Percentiles rank a stretch among this genome's conserved stretches.
Evolutionary conservation across 2,329 filamentous ascomycete species (phyloP).

Genomic region (Lasiodiplodia hormozganensis): DNA sequence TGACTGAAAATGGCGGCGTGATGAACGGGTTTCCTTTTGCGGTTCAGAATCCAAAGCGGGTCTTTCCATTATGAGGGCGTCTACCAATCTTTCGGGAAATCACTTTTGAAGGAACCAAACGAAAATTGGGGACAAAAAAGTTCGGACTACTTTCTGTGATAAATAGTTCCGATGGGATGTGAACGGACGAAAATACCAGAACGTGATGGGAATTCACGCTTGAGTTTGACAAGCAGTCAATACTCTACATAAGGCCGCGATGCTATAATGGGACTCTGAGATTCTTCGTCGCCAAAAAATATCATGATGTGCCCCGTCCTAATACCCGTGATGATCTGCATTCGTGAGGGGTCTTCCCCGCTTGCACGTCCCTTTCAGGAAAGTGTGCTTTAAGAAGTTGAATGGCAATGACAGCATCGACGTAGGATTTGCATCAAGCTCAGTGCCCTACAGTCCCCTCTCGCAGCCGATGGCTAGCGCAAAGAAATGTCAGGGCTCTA

Average conservation of each 20-base stretch:
- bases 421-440: not conserved
- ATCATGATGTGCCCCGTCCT: not conserved
- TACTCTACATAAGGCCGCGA: slow-evolving; percentile 17
- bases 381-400: not conserved
- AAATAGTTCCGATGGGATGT: slow-evolving; percentile 17
- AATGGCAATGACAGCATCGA: not conserved
- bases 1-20: slow-evolving; percentile 26
- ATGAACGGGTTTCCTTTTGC: slow-evolving; percentile 27
- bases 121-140: slow-evolving; percentile 16
- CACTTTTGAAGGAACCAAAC: slow-evolving; percentile 8
- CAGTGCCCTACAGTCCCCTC: too few relatives aligned
- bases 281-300: slow-evolving; percentile 10
- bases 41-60: slow-evolving; percentile 27
- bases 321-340: slow-evolving; percentile 4
- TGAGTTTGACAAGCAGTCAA: slow-evolving; percentile 10
- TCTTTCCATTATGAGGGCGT: slow-evolving; percentile 26
- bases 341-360: not conserved
- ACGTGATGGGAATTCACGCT: slow-evolving; percentile 22
- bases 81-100: slow-evolving; percentile 13
- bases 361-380: not conserved
- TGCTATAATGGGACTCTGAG: slow-evolving; percentile 3
- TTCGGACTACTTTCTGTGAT: slow-evolving; percentile 18
- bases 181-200: slow-evolving; percentile 27
- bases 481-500: too few relatives aligned
- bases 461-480: too few relatives aligned